Base-by-base conservation (phyloP, 495 filamentous ascomycete species). In the Umbilicaria muhlenbergii region DNA sequence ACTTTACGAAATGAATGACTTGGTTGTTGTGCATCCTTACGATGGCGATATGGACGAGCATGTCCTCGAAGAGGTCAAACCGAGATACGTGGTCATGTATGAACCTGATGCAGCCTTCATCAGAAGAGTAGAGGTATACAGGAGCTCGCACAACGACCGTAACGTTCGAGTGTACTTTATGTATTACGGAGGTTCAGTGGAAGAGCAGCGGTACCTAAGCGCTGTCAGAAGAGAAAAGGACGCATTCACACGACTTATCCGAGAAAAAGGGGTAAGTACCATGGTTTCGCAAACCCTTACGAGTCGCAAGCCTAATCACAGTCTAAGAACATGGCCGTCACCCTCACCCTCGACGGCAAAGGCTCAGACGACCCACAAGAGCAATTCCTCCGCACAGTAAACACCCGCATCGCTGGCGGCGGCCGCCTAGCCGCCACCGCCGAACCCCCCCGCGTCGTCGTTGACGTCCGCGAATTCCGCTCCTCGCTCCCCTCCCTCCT, bases 21-120 rank as follows among this genome's bases (percentile, higher is more conserved):
- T 96, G 18, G 71, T 94, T 16, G 75, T 94, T 38, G 69, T 95
- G 35, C 91, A 96, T 60, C 83, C 91, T 2, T 98, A 93, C 58
- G 81, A 84, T 55, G 91, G 87, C 10, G 91, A 98, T 56, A 83
- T 87, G 70, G 92, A 96, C 62, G 92, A 96, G 53, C 84, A 94
- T 59, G 68, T 96, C 16, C 71, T 98, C 2, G 92, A 96, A 57
- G 91, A 98, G 62, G 67, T 87, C 44, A 86, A 82, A 43, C 91
- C 91, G 1, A 78, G 83, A 34, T 96, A 94, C 60, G 86, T 98
- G 37, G 83, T 98, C 55, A 96, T 98, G 91, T 98, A 95, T 59
- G 89, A 95, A 56, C 87, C 92, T 14, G 88, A 95, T 52, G 74
- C 87, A n/a, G 76, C 87, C 4, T 98, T 98, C 59, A 93, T 95